Percentiles rank a stretch among this genome's conserved stretches.
phyloP scores from a whole-genome alignment of 1,284 basidiomycete genomes.

The Thecaphora thlaspeos region DNA sequence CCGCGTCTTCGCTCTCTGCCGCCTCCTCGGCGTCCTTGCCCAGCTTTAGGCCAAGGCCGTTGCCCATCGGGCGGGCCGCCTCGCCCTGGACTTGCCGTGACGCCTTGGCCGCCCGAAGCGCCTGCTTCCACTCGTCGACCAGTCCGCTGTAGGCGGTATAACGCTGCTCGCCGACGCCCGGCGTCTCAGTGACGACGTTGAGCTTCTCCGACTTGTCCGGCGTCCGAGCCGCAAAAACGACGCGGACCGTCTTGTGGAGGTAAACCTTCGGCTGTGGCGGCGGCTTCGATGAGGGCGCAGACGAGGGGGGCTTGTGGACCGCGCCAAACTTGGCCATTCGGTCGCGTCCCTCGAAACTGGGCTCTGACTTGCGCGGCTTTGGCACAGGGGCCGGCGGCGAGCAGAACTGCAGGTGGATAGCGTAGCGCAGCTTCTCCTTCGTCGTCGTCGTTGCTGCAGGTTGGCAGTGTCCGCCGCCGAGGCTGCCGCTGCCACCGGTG shows the following conservation, averaged over 20 bases:
- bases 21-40: conserved; percentile 26
- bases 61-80: not conserved
- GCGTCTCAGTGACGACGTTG: conserved; percentile 36
- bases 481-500: not conserved
- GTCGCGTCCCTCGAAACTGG: too few relatives aligned
- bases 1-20: not conserved
- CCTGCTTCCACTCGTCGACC: conserved; percentile 35
- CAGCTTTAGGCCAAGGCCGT: conserved; percentile 1
- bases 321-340: not conserved
- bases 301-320: not conserved
- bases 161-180: conserved; percentile 18
- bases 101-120: conserved; percentile 10
- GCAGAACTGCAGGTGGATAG: conserved; percentile 51
- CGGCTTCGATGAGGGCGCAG: too few relatives aligned
- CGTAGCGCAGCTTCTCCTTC: conserved; percentile 43
- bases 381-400: conserved; percentile 15
- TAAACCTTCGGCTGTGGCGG: too few relatives aligned
- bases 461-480: too few relatives aligned
- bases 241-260: conserved; percentile 43
- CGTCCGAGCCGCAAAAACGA: conserved; percentile 43
- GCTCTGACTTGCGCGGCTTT: not conserved
- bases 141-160: conserved; percentile 39
- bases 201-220: conserved; percentile 40
- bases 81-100: conserved; percentile 1
- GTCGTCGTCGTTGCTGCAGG: not conserved